Percentiles rank a stretch among this genome's conserved stretches.
phyloP scores from a whole-genome alignment of 768 basidiomycete genomes.

The Ramaria sp. region DNA sequence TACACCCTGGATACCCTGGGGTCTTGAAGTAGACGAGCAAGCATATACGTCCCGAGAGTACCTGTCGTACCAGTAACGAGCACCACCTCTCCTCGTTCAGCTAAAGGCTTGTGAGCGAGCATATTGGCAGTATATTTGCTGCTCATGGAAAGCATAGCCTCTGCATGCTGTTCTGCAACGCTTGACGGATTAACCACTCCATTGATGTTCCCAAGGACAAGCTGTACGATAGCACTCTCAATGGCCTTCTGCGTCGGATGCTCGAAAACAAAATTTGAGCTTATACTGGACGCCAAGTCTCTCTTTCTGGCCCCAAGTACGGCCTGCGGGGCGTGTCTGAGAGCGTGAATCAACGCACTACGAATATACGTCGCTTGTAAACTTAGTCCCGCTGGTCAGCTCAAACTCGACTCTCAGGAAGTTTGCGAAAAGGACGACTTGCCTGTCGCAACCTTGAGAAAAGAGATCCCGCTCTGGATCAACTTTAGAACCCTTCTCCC shows the following conservation, averaged over 20 bases:
- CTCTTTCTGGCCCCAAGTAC: background rate
- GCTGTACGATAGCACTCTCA: background rate
- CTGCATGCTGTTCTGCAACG: background rate
- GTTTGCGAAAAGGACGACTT: background rate
- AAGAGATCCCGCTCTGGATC: slow-evolving; percentile 12
- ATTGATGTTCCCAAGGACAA: background rate
- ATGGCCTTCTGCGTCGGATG: slow-evolving; percentile 23
- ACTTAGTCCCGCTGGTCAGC: slow-evolving; percentile 1
- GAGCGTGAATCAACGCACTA: slow-evolving; percentile 4
- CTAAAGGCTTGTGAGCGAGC: slow-evolving; percentile 6
- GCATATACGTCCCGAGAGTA: slow-evolving; percentile 23
- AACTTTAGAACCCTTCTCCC: no score
- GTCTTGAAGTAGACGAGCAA: slow-evolving; percentile 20
- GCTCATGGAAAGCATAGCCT: background rate
- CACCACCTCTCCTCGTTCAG: slow-evolving; percentile 15
- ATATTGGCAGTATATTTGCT: background rate
- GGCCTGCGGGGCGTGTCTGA: background rate
- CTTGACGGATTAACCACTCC: background rate
- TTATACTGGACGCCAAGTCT: slow-evolving; percentile 16
- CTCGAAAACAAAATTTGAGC: slow-evolving; percentile 28
- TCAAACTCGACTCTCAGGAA: no score
- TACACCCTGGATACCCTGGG: slow-evolving; percentile 21
- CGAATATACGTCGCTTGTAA: slow-evolving; percentile 11
- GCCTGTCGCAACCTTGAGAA: slow-evolving; percentile 11
- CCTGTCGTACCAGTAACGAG: slow-evolving; percentile 30